Evolutionary conservation across 345 rosid species (phyloP), one percentile per base, ranked within the genome.

Genomic region (Arabis alpina): DNA sequence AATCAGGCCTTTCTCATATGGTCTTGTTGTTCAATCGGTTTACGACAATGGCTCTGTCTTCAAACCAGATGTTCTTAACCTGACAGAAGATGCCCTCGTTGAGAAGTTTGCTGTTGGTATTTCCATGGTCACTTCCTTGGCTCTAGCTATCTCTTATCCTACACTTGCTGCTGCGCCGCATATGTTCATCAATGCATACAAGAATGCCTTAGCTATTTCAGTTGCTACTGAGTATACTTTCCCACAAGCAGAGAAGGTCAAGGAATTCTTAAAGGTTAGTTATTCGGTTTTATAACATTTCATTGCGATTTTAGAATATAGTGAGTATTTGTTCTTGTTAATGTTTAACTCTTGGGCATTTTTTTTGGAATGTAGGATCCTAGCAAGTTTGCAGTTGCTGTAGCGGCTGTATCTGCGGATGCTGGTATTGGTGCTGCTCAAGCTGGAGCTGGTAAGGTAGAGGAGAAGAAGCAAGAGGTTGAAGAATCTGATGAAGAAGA

Each of bases 1-100:
- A 2, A 82, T 92, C 12, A 87, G 92, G 79, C 98, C 98, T 37
- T 92, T 92, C 86, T 89, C 94, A 0, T 92, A 92, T 28, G 98
- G 98, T 79, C 89, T 89, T 1, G 25, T 89, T 63, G 88, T 92
- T 30, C 45, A 60, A 57, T 73, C 85, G 34, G 96, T 84, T 50
- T 92, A 89, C 2, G 96, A 92, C 50, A 85, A 77, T 47, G 98
- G 98, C 2, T 83, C 96, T 1, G 94, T 89, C 37, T 92, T 87
- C 81, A 89, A 82, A 76, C 98, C 96, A 2, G 91, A 86, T 79
- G 98, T 92, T 50, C 92, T 92, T 10, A 72, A 87, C 52, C 84
- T 89, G n/a, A 89, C 94, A 0, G 96, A 92, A 36, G 98, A 87
- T 69, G 93, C 87, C 77, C 89, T 89, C 4, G 10, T 87, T 14